Conservation (phyloP, 306 rosid genomes). For the Vachellia pachyceras region DNA sequence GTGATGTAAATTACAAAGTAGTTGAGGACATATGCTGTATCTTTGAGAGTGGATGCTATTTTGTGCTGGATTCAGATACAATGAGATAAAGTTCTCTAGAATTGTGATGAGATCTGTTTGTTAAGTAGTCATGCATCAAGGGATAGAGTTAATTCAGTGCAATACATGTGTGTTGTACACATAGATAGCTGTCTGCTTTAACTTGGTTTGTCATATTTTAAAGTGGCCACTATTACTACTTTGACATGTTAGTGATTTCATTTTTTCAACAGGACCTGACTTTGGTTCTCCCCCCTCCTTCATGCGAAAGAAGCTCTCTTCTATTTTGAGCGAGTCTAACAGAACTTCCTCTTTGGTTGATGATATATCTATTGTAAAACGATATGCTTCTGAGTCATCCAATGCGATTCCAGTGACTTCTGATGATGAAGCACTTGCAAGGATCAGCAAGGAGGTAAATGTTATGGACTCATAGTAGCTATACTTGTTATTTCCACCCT, state of each 20-base stretch:
- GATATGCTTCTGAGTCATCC: slow-evolving; percentile 79
- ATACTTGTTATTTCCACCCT: slow-evolving; percentile 4
- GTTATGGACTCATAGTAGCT: slow-evolving; percentile 4
- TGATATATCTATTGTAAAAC: slow-evolving; percentile 77
- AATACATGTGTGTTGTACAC: not conserved
- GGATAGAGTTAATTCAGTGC: not conserved
- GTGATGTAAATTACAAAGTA: slow-evolving; percentile 27
- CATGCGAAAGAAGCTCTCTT: slow-evolving; percentile 73
- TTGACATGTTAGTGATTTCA: slow-evolving; percentile 35
- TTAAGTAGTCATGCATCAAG: not conserved
- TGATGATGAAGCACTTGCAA: slow-evolving; percentile 86
- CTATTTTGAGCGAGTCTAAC: slow-evolving; percentile 73
- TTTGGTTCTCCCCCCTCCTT: slow-evolving; percentile 87
- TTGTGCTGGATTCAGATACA: slow-evolving; percentile 8
- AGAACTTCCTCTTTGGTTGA: slow-evolving; percentile 79
- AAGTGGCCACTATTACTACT: slow-evolving; percentile 27
- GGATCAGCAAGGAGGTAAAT: slow-evolving; percentile 79
- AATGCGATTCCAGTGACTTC: slow-evolving; percentile 80
- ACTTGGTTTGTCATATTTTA: slow-evolving; percentile 21
- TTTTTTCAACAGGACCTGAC: slow-evolving; percentile 75
- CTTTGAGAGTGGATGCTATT: slow-evolving; percentile 7
- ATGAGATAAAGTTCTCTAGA: not conserved
- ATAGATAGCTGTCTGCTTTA: not conserved
- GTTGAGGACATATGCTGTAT: slow-evolving; percentile 6
- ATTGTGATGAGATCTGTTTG: not conserved